A percentile compares a stretch with the other conserved stretches of the same genome.
These are phyloP conservation scores for Curvularia eragrostidis DNA, from an alignment of 2,329 filamentous ascomycete species.

Conservation along the genomic window DNA sequence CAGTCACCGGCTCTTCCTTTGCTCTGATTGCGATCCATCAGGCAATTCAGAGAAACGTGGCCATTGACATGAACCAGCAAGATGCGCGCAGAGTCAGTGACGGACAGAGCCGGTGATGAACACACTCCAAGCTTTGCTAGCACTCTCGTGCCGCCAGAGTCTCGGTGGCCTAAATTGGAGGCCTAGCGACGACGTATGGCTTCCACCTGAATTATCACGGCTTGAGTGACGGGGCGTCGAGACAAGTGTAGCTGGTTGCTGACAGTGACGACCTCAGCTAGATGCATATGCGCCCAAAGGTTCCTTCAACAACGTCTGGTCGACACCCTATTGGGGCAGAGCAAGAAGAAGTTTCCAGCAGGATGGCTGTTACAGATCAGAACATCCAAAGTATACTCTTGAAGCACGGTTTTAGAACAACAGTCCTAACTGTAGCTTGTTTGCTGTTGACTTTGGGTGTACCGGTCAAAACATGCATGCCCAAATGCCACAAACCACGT, in stretches of 20 bases:
- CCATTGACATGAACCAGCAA: neutral
- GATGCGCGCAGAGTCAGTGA: slow-evolving; percentile 11
- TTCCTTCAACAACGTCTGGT: slow-evolving; percentile 1
- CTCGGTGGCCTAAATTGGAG: slow-evolving; percentile 9
- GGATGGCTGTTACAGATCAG: neutral
- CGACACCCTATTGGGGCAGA: neutral
- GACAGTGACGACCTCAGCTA: slow-evolving; percentile 3
- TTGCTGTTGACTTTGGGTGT: slow-evolving; percentile 16
- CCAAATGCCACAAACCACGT: slow-evolving; percentile 22
- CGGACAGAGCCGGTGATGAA: slow-evolving; percentile 7
- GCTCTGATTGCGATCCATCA: neutral
- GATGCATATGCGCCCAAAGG: neutral
- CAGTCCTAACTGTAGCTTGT: slow-evolving; percentile 9
- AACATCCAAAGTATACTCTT: neutral
- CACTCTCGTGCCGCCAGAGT: slow-evolving; percentile 21
- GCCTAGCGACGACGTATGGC: neutral
- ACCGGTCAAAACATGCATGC: slow-evolving; percentile 27
- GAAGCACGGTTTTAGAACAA: neutral
- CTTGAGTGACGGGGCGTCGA: slow-evolving; percentile 13
- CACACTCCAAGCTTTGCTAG: slow-evolving; percentile 6
- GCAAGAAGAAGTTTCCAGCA: neutral
- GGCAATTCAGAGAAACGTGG: neutral
- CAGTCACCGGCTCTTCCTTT: slow-evolving; percentile 4
- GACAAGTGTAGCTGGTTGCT: slow-evolving; percentile 3
- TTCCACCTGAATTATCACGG: slow-evolving; percentile 7